Conservation (phyloP, 2,329 filamentous ascomycete species). For the Phyllosticta citribraziliensis region DNA sequence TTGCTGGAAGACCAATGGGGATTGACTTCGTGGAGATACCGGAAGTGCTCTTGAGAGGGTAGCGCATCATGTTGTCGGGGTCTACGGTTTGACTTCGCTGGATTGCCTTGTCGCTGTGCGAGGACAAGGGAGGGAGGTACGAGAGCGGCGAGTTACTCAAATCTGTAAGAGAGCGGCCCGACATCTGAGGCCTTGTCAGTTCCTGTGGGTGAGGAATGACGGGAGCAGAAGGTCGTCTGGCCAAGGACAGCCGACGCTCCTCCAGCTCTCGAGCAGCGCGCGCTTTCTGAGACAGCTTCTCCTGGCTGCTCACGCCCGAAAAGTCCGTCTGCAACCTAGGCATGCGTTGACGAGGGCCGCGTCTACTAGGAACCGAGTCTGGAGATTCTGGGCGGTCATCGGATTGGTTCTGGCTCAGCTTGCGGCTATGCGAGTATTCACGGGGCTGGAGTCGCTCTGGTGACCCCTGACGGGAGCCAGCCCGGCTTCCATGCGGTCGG, state of each 20-base stretch:
- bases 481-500: slow-evolving; percentile 29
- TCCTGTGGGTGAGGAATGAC: slow-evolving; percentile 66
- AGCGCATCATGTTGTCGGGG: slow-evolving; percentile 37
- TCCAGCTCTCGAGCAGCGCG: slow-evolving; percentile 69
- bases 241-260: slow-evolving; percentile 74
- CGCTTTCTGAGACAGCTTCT: slow-evolving; percentile 32
- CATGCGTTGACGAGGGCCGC: slow-evolving; percentile 9
- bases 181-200: slow-evolving; percentile 23
- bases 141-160: slow-evolving; percentile 36
- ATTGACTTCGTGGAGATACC: slow-evolving; percentile 41
- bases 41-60: slow-evolving; percentile 19
- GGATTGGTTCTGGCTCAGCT: slow-evolving; percentile 13
- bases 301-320: slow-evolving; percentile 10
- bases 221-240: slow-evolving; percentile 68
- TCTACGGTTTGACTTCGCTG: slow-evolving; percentile 58
- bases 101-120: slow-evolving; percentile 26
- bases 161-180: slow-evolving; percentile 28
- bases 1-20: slow-evolving; percentile 74
- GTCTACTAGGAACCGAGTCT: slow-evolving; percentile 14
- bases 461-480: slow-evolving; percentile 35
- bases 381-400: slow-evolving; percentile 25
- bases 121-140: slow-evolving; percentile 24
- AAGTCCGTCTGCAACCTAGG: slow-evolving; percentile 16
- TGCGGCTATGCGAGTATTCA: slow-evolving; percentile 28
- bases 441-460: slow-evolving; percentile 31